Evolutionary conservation across 805 yeast species (phyloP).

Genomic region (Candida suzukii): DNA sequence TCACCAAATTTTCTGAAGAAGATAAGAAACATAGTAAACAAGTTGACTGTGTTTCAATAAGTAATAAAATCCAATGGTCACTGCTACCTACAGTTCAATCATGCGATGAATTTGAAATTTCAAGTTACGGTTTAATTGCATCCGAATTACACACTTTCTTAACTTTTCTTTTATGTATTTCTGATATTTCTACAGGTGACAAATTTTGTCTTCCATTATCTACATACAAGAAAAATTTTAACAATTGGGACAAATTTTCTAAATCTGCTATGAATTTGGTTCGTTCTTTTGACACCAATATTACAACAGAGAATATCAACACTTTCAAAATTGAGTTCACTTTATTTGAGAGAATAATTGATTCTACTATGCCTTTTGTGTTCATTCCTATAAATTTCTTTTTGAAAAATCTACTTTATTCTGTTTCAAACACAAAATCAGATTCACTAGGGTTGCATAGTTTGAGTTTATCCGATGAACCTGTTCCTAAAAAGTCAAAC

Average conservation of each 20-base stretch:
- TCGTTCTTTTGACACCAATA: constrained; percentile 38
- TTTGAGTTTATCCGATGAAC: neutral
- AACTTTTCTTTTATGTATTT: constrained; percentile 40
- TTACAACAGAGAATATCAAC: constrained; percentile 18
- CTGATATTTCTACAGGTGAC: constrained; percentile 22
- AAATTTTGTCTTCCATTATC: constrained; percentile 11
- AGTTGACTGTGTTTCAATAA: constrained; percentile 15
- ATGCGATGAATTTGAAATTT: constrained; percentile 37
- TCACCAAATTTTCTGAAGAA: neutral
- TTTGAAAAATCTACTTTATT: neutral
- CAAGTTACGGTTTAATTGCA: constrained; percentile 31
- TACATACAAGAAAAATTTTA: constrained; percentile 16
- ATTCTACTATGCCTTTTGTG: constrained; percentile 33
- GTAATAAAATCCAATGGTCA: constrained; percentile 21
- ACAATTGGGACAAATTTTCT: constrained; percentile 37
- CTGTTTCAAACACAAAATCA: too few species aligned
- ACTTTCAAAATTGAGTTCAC: constrained; percentile 16
- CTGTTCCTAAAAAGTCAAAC: neutral
- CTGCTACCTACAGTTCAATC: constrained; percentile 29
- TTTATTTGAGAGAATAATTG: constrained; percentile 22
- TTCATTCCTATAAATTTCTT: constrained; percentile 26
- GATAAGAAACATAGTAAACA: constrained; percentile 3
- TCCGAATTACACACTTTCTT: constrained; percentile 35
- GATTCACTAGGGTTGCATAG: too few species aligned
- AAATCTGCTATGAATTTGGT: constrained; percentile 36